Evolutionary conservation across 441 rosid species (phyloP).

Genomic region (Gossypium schwendimanii): DNA sequence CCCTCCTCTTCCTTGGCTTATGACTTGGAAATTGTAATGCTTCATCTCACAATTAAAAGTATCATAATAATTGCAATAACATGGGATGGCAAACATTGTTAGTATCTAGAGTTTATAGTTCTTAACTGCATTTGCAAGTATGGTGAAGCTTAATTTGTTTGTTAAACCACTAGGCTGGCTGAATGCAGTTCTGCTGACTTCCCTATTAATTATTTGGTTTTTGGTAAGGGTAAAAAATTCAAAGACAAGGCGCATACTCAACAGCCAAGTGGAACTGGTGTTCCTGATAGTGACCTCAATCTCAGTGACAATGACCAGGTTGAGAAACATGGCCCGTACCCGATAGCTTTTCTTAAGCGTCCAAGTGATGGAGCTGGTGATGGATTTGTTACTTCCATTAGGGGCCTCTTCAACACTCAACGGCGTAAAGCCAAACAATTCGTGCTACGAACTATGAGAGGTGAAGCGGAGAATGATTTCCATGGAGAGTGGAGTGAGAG

Average conservation of each 20-base stretch:
- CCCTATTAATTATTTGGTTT: conserved; percentile 23
- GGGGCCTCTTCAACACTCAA: conserved; percentile 91
- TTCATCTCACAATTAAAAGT: not conserved
- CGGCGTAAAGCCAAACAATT: conserved; percentile 92
- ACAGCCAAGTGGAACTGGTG: conserved; percentile 31
- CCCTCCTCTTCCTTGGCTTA: not conserved
- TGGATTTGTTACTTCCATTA: conserved; percentile 90
- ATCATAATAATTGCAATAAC: not conserved
- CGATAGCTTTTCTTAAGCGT: conserved; percentile 70
- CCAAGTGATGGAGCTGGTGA: conserved; percentile 96
- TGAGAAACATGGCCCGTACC: conserved; percentile 65
- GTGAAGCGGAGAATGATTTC: conserved; percentile 86
- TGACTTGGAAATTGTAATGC: conserved; percentile 1
- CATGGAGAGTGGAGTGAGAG: conserved; percentile 96
- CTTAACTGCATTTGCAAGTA: not conserved
- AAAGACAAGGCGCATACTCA: conserved; percentile 77
- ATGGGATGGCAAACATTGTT: not conserved
- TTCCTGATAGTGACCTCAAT: conserved; percentile 68
- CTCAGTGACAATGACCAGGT: conserved; percentile 77
- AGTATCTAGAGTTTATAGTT: not conserved
- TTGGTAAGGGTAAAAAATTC: conserved; percentile 85
- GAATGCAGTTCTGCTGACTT: not conserved
- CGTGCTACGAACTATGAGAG: conserved; percentile 95
- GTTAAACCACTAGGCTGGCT: not conserved
- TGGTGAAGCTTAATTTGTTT: not conserved